Conservation (phyloP, 2,329 filamentous ascomycete species). For the Escovopsis weberi region DNA sequence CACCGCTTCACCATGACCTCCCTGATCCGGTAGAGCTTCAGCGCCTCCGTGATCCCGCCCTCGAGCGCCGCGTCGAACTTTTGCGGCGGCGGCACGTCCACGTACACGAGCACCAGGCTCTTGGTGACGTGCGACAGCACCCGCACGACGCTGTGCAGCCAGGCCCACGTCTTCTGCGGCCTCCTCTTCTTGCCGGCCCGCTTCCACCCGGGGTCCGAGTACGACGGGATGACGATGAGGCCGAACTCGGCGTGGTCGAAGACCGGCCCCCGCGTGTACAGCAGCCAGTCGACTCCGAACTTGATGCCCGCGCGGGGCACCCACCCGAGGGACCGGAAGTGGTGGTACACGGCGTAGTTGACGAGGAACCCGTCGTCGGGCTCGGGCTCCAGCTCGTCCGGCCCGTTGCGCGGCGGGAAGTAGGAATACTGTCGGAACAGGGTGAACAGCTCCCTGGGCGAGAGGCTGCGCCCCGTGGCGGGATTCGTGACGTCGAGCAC, state of each 20-base stretch:
- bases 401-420: constrained; percentile 41
- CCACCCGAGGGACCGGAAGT: constrained; percentile 93
- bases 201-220: constrained; percentile 60
- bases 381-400: constrained; percentile 29
- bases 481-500: constrained; percentile 48
- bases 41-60: constrained; percentile 44
- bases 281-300: constrained; percentile 86
- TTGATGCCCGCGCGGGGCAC: constrained; percentile 86
- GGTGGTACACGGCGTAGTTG: constrained; percentile 83
- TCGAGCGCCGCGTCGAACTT: constrained; percentile 28
- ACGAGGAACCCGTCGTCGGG: constrained; percentile 77
- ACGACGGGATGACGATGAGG: constrained; percentile 70
- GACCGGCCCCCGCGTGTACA: constrained; percentile 84
- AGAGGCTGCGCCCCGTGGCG: constrained; percentile 28
- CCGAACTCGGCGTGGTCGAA: constrained; percentile 95
- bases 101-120: constrained; percentile 77
- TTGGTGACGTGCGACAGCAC: constrained; percentile 85
- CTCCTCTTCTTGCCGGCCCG: constrained; percentile 35
- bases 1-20: constrained; percentile 74
- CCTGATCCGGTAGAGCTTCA: constrained; percentile 60
- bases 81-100: constrained; percentile 67
- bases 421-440: constrained; percentile 57
- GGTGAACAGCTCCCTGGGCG: constrained; percentile 43
- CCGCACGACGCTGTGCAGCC: constrained; percentile 79
- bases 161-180: constrained; percentile 51